Conservation (phyloP, 495 filamentous ascomycete genomes). For the Tuber borchii region DNA sequence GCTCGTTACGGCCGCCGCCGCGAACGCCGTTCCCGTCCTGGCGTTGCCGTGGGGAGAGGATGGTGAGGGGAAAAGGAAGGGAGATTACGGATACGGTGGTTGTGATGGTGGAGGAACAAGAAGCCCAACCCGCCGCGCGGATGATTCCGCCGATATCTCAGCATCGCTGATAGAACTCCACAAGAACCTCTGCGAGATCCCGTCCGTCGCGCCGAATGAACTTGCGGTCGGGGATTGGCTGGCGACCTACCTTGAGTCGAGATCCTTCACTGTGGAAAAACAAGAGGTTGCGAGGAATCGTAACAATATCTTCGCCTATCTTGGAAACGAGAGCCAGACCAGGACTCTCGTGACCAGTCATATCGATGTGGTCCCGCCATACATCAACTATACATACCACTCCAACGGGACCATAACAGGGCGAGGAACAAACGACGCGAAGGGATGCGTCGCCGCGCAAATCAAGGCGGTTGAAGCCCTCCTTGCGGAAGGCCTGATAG, state of each 20-base stretch:
- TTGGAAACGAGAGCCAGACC: conserved; percentile 50
- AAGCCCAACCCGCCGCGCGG: not conserved
- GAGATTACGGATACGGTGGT: not conserved
- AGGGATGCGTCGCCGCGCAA: conserved; percentile 75
- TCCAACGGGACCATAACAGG: conserved; percentile 54
- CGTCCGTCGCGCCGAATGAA: conserved; percentile 69
- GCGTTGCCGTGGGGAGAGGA: not conserved
- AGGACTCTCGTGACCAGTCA: conserved; percentile 61
- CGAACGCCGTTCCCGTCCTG: not conserved
- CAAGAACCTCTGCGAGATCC: conserved; percentile 62
- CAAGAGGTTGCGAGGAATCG: conserved; percentile 49
- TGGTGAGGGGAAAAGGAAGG: not conserved
- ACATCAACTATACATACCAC: conserved; percentile 55
- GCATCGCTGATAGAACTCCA: conserved; percentile 65
- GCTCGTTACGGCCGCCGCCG: not conserved
- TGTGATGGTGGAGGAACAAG: not conserved
- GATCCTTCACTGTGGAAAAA: conserved; percentile 59
- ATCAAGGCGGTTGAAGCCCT: conserved; percentile 59
- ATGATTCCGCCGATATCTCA: not conserved
- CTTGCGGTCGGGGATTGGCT: conserved; percentile 60
- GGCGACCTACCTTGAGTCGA: conserved; percentile 55
- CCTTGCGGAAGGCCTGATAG: conserved; percentile 45
- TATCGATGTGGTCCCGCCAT: conserved; percentile 51
- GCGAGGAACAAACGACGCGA: conserved; percentile 82
- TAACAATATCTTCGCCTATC: conserved; percentile 75